phyloP scores from a whole-genome alignment of 805 yeast species.

The Metschnikowia arizonensis region DNA sequence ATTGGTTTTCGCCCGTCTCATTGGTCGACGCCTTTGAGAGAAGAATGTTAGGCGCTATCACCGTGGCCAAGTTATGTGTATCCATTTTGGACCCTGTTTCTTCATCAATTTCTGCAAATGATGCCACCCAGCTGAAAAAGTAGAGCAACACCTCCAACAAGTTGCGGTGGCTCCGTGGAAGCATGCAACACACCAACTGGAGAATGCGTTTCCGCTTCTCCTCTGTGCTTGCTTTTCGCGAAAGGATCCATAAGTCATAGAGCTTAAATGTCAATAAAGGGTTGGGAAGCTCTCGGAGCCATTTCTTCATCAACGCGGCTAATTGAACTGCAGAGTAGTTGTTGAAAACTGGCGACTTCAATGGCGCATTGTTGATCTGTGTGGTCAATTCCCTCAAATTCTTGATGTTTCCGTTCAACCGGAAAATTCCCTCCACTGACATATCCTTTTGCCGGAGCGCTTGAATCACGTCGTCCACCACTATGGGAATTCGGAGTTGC shows the following conservation, averaged over 20 bases:
- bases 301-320: slow-evolving; percentile 89
- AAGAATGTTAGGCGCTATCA: slow-evolving; percentile 86
- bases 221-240: slow-evolving; percentile 50
- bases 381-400: slow-evolving; percentile 69
- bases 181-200: slow-evolving; percentile 64
- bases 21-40: slow-evolving; percentile 47
- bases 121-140: slow-evolving; percentile 92
- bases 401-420: slow-evolving; percentile 93
- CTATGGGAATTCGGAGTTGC: slow-evolving; percentile 73
- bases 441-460: slow-evolving; percentile 87
- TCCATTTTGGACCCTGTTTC: slow-evolving; percentile 91
- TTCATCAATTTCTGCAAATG: slow-evolving; percentile 90
- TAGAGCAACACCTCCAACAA: slow-evolving; percentile 78
- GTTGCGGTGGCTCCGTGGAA: slow-evolving; percentile 81
- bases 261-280: slow-evolving; percentile 77
- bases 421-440: slow-evolving; percentile 93
- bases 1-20: slow-evolving; percentile 21
- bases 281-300: slow-evolving; percentile 86
- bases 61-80: slow-evolving; percentile 90
- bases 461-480: slow-evolving; percentile 79
- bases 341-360: slow-evolving; percentile 63
- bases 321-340: slow-evolving; percentile 84
- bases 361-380: slow-evolving; percentile 68
- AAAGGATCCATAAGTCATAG: slow-evolving; percentile 73
- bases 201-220: slow-evolving; percentile 49